phyloP scores from a whole-genome alignment of 1,284 basidiomycete genomes.

The Uromyces viciae-fabae region DNA sequence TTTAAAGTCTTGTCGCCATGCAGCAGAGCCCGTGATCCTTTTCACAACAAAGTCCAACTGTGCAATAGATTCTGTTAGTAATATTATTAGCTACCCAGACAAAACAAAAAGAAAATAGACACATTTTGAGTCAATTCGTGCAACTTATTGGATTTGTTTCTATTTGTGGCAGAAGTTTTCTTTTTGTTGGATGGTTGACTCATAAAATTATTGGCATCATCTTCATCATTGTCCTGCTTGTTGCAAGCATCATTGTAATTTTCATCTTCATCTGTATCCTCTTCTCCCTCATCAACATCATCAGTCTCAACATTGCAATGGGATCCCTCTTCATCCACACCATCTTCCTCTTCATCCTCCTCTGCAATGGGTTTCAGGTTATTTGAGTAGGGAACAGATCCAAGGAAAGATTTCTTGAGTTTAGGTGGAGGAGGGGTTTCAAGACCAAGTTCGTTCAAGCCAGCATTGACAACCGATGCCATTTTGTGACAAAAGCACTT shows the following conservation, averaged over 20 bases:
- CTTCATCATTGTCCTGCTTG: not conserved
- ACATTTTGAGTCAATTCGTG: not conserved
- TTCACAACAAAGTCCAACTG: not conserved
- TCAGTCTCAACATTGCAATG: too few relatives aligned
- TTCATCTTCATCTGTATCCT: not conserved
- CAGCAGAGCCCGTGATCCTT: not conserved
- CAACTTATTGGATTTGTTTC: not conserved
- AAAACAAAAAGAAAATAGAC: not conserved
- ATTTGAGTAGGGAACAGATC: not conserved
- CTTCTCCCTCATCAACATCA: not conserved
- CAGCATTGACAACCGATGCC: constrained; percentile 9
- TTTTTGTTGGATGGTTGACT: not conserved
- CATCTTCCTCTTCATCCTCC: not conserved
- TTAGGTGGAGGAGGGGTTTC: not conserved
- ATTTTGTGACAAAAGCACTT: constrained; percentile 3
- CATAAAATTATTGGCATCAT: not conserved
- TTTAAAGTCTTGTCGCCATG: constrained; percentile 10
- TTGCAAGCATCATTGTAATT: not conserved
- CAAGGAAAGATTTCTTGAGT: not conserved
- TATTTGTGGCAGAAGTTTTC: not conserved
- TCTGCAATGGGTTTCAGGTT: not conserved
- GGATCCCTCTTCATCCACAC: too few relatives aligned
- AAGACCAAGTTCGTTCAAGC: not conserved
- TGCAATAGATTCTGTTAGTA: not conserved
- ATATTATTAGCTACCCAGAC: not conserved